phyloP scores from a whole-genome alignment of 805 yeast genomes.

The Gaillardinia entomophila region DNA sequence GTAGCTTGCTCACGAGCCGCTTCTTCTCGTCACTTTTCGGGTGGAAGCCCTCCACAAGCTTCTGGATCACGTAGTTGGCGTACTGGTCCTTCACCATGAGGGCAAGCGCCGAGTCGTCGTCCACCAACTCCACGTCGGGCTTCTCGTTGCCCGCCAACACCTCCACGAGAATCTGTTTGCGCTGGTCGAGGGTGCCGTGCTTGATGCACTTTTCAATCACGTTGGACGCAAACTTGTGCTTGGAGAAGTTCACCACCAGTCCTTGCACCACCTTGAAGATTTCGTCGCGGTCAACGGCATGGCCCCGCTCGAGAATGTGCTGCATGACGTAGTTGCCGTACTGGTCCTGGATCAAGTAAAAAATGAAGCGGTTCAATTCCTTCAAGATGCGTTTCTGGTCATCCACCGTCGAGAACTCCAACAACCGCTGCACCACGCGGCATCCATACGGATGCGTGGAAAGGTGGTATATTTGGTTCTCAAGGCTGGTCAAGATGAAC shows the following conservation, averaged over 20 bases:
- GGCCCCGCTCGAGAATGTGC: constrained; percentile 85
- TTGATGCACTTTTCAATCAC: constrained; percentile 93
- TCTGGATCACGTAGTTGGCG: constrained; percentile 96
- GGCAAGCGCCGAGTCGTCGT: constrained; percentile 67
- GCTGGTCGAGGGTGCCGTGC: constrained; percentile 60
- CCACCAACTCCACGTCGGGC: constrained; percentile 40
- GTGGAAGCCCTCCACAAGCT: constrained; percentile 76
- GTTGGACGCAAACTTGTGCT: constrained; percentile 95
- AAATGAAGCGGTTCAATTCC: constrained; percentile 68
- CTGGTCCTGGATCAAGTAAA: constrained; percentile 84
- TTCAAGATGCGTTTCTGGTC: constrained; percentile 65
- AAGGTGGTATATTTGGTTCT: constrained; percentile 69
- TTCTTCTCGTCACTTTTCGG: constrained; percentile 58
- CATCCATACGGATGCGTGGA: constrained; percentile 98
- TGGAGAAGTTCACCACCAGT: constrained; percentile 75
- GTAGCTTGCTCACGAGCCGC: constrained; percentile 65
- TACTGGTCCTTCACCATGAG: constrained; percentile 97
- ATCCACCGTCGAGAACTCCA: constrained; percentile 65
- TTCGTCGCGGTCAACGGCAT: constrained; percentile 48
- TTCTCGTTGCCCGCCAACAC: constrained; percentile 54
- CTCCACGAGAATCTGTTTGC: constrained; percentile 56
- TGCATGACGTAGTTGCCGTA: constrained; percentile 98
- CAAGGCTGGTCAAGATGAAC: constrained; percentile 69
- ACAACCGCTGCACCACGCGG: constrained; percentile 86
- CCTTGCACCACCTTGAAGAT: constrained; percentile 67